Evolutionary conservation across 768 basidiomycete species (phyloP), one percentile per base, ranked within the genome.

Genomic region (Leccinum sublutescens): DNA sequence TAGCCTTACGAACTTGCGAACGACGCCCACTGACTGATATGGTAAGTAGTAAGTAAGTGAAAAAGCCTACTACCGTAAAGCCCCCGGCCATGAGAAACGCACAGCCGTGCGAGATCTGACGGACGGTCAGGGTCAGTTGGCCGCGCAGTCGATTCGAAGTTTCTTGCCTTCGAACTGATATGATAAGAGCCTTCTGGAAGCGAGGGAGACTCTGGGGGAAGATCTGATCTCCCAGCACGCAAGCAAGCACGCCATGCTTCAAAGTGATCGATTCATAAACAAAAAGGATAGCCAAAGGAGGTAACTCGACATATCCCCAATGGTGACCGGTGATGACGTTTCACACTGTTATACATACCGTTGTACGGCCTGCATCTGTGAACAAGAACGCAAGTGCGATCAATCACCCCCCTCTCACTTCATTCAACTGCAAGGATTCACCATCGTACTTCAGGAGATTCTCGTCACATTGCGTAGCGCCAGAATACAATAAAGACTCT

Each of bases 401-500:
- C 51, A 51, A 64, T 61, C 59, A 33, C 65, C 65, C 67, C 23
- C 40, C 52, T 21, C 23, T 23, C 23, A 27, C 50, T 31, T 55
- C 38, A 45, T 36, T 36, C 43, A 19, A 45, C 21, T 8, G 23
- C 38, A 47, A 25, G 36, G 36, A 29, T n/a, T 34, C 23, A 34
- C 12, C 10, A 12, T 47, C 40, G n/a, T 52, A 27, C 27, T 54
- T 50, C 48, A 64, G 38, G 34, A 33, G 40, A 57, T 31, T 64
- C 21, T 17, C 40, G 21, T 19, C 43, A 50, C 38, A 15, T 33
- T 25, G 38, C 5, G 52, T 56, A 38, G 17, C 49, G 3, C 52
- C 21, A 49, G 12, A 53, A 34, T 58, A 60, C 53, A 45, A 54
- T 33, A 47, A 29, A 54, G 56, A 47, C 11, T 14, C 21, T 50